Base-by-base conservation (phyloP, 805 yeast species). In the Cephaloascus albidus region DNA sequence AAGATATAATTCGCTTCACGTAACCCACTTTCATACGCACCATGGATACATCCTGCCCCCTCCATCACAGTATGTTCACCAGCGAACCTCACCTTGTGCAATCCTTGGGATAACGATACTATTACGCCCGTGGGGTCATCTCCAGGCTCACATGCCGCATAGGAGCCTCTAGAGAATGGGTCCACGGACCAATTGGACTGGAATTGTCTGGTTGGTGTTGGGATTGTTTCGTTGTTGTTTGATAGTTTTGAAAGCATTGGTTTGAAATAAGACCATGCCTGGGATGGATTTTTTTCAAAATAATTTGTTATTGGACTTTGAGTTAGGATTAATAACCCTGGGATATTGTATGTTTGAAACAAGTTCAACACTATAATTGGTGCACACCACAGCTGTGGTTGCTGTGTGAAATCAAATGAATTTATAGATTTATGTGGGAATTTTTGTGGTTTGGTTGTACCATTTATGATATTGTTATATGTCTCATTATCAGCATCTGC, bases 31-130 rank as follows among this genome's bases (percentile, higher is more conserved):
- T 66, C 63, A 76, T 85, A 86, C 0, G 96, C 96, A 0, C 95
- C 96, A 54, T 88, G 94, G 4, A 83, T 93, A 48, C 95, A 88
- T 0, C 96, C 96, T 14, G 87, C 83, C 5, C 95, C 96, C 47
- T 86, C 95, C 47, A 76, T 60, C 18, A 78, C 76, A 0, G 96
- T 83, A 55, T 88, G 96, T 53, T 88, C 96, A 5, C 96, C 96
- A 0, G 96, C 96, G 65, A 88, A 88, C 34, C 95, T 65, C 2
- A 88, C 60, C 6, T 68, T 64, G 10, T 70, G 77, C 17, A 71
- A 61, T 0, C 87, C 85, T 18, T 73, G 72, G 16, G 73, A 65
- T 41, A 85, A 65, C n/a, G 81, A 82, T 14, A 76, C 53, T 0
- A 82, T 72, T 15, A 77, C 55, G 38, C 74, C 81, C 8, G 74